Evolutionary conservation across 208 protist genomes (phyloP).

Genomic region (Trypanosoma scelopori): DNA sequence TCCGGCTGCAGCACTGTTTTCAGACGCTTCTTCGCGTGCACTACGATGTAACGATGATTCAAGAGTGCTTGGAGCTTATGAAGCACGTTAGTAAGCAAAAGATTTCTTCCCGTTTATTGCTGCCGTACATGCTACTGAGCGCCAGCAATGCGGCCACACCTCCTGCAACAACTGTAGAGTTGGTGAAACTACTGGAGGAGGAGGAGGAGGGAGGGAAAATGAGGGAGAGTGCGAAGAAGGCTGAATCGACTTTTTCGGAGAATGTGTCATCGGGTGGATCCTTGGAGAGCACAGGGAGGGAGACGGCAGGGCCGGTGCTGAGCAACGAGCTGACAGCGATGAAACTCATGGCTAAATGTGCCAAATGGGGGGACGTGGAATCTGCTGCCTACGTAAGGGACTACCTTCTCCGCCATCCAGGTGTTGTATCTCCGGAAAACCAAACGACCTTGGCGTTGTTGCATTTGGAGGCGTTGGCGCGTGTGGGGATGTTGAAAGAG

Average conservation of each 20-base stretch:
- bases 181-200: constrained; percentile 41
- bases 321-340: constrained; percentile 72
- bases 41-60: constrained; percentile 53
- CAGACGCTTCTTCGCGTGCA: constrained; percentile 79
- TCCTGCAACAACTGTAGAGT: constrained; percentile 52
- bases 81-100: constrained; percentile 34
- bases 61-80: constrained; percentile 70
- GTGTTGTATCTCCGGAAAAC: constrained; percentile 44
- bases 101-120: constrained; percentile 48
- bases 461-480: constrained; percentile 49
- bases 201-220: neutral
- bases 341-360: constrained; percentile 80
- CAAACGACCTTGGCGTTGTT: constrained; percentile 37
- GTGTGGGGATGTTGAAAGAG: constrained; percentile 33
- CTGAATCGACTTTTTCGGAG: neutral
- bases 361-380: constrained; percentile 49
- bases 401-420: constrained; percentile 35
- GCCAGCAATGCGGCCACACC: constrained; percentile 58
- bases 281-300: neutral
- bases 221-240: neutral
- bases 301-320: constrained; percentile 36
- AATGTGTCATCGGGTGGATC: neutral
- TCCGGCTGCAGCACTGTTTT: constrained; percentile 83
- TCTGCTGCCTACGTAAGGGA: constrained; percentile 41
- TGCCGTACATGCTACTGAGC: constrained; percentile 79